Conservation (phyloP, 2,329 filamentous ascomycete genomes). For the Aspergillus melleus region DNA sequence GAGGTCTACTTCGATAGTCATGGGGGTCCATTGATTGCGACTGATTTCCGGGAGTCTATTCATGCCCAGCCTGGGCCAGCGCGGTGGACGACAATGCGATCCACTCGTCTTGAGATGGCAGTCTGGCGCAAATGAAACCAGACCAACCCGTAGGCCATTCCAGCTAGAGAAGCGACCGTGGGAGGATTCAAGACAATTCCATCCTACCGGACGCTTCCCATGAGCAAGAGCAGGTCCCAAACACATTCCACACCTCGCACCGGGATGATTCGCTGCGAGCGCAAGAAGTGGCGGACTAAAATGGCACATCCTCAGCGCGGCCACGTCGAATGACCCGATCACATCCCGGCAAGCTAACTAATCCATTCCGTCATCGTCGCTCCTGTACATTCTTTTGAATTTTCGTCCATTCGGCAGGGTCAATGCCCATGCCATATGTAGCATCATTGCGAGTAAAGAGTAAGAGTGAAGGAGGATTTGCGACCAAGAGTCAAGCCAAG, state of each 20-base stretch:
- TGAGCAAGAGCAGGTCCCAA: not conserved
- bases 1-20: not conserved
- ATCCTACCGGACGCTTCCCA: not conserved
- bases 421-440: not conserved
- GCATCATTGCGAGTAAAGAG: no score
- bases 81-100: conserved; percentile 2
- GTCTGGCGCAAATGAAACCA: conserved; percentile 5
- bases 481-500: no score
- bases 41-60: conserved; percentile 1
- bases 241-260: not conserved
- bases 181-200: not conserved
- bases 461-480: no score
- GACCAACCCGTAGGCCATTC: not conserved
- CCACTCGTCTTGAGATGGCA: not conserved
- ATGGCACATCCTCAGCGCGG: conserved; percentile 28
- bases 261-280: conserved; percentile 9
- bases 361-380: conserved; percentile 7
- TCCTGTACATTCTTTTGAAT: not conserved
- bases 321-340: conserved; percentile 32
- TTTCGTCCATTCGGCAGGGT: not conserved
- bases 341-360: conserved; percentile 16
- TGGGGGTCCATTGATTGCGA: not conserved
- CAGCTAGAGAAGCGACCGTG: not conserved
- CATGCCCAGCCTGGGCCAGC: not conserved
- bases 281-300: conserved; percentile 17